phyloP scores from a whole-genome alignment of 371 early-diverging fungal species.

The Saksenaea vasiformis region DNA sequence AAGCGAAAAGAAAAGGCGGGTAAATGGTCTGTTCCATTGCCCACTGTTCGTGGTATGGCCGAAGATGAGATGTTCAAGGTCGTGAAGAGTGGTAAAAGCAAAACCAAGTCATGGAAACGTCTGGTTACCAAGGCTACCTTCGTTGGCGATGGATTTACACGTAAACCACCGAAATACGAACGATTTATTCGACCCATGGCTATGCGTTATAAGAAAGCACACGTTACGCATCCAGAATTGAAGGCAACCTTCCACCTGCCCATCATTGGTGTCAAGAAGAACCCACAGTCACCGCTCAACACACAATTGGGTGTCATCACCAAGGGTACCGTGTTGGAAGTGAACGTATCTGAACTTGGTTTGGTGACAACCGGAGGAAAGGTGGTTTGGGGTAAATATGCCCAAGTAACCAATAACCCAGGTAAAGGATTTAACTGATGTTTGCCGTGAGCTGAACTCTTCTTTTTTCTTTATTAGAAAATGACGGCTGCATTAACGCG shows the following conservation, averaged over 20 bases:
- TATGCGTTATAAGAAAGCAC: constrained; percentile 98
- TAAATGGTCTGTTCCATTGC: constrained; percentile 98
- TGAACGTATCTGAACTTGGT: constrained; percentile 93
- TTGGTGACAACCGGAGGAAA: constrained; percentile 98
- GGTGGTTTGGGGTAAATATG: constrained; percentile 99
- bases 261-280: constrained; percentile 99
- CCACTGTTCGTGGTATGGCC: constrained; percentile 98
- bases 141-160: constrained; percentile 99
- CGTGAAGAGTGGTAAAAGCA: constrained; percentile 95
- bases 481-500: constrained; percentile 97
- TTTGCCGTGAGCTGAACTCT: background rate
- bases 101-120: constrained; percentile 98
- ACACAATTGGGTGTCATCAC: constrained; percentile 99
- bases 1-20: constrained; percentile 99
- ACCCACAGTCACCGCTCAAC: constrained; percentile 97
- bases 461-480: constrained; percentile 53
- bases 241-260: constrained; percentile 98
- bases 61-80: constrained; percentile 99
- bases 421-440: no score
- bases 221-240: constrained; percentile 99
- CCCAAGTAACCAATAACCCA: constrained; percentile 96
- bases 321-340: constrained; percentile 99
- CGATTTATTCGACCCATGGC: constrained; percentile 99
- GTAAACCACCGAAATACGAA: constrained; percentile 99
- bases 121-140: constrained; percentile 99